Base-by-base conservation (phyloP, 495 filamentous ascomycete species). In the Lophium mytilinum region DNA sequence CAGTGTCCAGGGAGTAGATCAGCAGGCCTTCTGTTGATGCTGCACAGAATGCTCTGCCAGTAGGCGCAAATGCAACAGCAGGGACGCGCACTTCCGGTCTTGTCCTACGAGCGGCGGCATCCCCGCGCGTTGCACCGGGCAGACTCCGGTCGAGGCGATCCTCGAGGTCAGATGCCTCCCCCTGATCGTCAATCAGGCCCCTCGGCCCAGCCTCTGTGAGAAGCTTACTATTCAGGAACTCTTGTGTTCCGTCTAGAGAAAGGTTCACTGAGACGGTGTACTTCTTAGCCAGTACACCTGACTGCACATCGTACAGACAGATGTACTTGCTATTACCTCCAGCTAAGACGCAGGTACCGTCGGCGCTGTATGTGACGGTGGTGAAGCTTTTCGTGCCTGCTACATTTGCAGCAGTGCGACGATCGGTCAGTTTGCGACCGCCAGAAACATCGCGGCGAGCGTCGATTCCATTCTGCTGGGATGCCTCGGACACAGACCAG, bases 321-420 rank as follows among this genome's bases (percentile, higher is more conserved):
- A 98, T 95, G 66, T 89, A 96, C 73, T 96, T 98, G 81, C 89
- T 95, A 71, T 90, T 96, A 6, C 93, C 93, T 48, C 79, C 90
- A 0, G 90, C 92, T 40, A 98, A 75, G 19, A 97, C 77, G 68
- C 91, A 96, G 53, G 81, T 85, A 40, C 93, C 94, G 64, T 98
- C 93, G 1, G 89, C 83, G 62, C 87, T 93, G 73, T 96, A 98
- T 40, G 82, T 81, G 59, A 98, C 83, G 51, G 85, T 87, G 66
- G 78, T 87, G 75, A 96, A 98, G 56, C 78, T 84, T 68, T 97
- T 98, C 40, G 86, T 95, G 34, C 89, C 89, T 1, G 87, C 81
- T 18, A 84, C 83, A 63, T 94, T 96, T 5, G 93, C 93, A 0
- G 93, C 94, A 1, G 89, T 95, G 34, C 88, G 79, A 37, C 93